A percentile compares a stretch with the other conserved stretches of the same genome.
These are phyloP conservation scores for Colletotrichum sp. DNA, from an alignment of 2,329 filamentous ascomycete genomes.

Conservation along the genomic window DNA sequence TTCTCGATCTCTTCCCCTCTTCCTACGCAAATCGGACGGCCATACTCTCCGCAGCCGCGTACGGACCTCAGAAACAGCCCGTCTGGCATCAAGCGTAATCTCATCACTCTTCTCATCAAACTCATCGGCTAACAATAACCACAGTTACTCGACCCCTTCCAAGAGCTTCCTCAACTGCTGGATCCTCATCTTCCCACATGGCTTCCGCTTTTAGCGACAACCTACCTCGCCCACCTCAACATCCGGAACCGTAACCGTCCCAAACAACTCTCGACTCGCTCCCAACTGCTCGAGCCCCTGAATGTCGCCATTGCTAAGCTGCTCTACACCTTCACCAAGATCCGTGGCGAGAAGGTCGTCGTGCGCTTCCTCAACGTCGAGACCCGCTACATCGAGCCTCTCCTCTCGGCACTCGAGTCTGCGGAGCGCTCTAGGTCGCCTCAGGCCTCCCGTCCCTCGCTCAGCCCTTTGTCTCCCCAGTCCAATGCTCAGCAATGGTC, in stretches of 20 bases:
- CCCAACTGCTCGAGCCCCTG: constrained; percentile 57
- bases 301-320: constrained; percentile 78
- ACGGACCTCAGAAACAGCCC: constrained; percentile 52
- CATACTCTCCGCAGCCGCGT: constrained; percentile 54
- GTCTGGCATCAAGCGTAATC: constrained; percentile 51
- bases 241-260: constrained; percentile 39
- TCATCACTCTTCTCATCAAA: background rate
- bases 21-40: constrained; percentile 58
- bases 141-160: constrained; percentile 82
- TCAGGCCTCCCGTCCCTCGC: background rate
- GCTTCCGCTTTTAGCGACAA: constrained; percentile 75
- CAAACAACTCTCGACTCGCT: constrained; percentile 34
- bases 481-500: constrained; percentile 46
- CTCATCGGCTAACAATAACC: background rate
- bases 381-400: constrained; percentile 79
- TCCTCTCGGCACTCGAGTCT: constrained; percentile 77
- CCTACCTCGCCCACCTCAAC: constrained; percentile 73
- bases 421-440: constrained; percentile 37
- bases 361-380: constrained; percentile 91
- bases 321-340: constrained; percentile 91
- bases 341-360: constrained; percentile 91
- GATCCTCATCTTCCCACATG: constrained; percentile 82
- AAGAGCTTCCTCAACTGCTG: constrained; percentile 92
- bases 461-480: background rate
- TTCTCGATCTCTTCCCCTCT: constrained; percentile 54